Base-by-base conservation (phyloP, 768 basidiomycete species). In the Suillus paluster region DNA sequence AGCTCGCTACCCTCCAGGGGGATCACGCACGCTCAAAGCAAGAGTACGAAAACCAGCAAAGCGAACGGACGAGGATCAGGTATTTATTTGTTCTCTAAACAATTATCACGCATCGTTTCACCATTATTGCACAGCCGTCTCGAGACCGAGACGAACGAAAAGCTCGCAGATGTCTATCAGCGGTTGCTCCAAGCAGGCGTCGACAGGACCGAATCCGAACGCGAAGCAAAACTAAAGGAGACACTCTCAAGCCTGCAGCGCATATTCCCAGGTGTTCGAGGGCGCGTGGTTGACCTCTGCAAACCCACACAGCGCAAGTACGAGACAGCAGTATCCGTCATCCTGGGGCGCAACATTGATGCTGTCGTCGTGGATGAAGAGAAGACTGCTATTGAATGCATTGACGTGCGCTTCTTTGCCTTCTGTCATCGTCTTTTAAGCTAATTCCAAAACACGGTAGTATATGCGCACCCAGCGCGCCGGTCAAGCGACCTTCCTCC, bases 401-500 rank as follows among this genome's bases (percentile, higher is more conserved):
- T 99, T 68, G 95, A 98, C 82, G 79, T 68, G 33, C 21, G 27
- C 49, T 34, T 10, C 30, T n/a, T 52, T 52, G 34, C 23, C 41
- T 12, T 30, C 30, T 44, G 41, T 50, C 41, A 5, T 21, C 45
- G n/a, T 23, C 23, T 36, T 53, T n/a, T 30, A 19, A 17, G 27
- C 34, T 9, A 34, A 27, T 19, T 41, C 34, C 34, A 39, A 58
- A 36, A 49, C 4, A 66, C 45, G 54, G 64, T 67, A 95, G 91
- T 98, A 97, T 74, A 86, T 99, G 86, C 90, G 95, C 64, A 95
- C 91, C 63, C 95, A 97, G 75, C 91, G 96, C 39, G 88, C 92
- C 0, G 97, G 97, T 1, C 94, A 95, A 77, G 97, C 97, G 14
- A 99, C 97, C 0, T 99, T 99, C 79, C 91, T 99, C 50, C 97